Evolutionary conservation across 2,329 filamentous ascomycete species (phyloP).

Genomic region (Gremmenia infestans): DNA sequence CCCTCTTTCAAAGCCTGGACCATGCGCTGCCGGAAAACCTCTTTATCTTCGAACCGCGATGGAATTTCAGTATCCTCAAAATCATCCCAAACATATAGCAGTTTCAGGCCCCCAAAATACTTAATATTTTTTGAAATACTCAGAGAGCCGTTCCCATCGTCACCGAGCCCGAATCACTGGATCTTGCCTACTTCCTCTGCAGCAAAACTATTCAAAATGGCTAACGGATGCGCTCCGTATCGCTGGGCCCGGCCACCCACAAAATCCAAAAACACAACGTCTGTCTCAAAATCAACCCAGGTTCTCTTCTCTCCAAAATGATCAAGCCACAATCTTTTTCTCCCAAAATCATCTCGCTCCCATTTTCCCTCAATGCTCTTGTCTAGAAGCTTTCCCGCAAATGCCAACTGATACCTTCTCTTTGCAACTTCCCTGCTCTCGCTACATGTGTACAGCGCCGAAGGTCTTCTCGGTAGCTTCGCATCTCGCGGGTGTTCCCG

Average conservation of each 20-base stretch:
- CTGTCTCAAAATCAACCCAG: slow-evolving; percentile 2
- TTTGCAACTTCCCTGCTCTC: not conserved
- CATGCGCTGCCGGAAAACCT: too few species aligned
- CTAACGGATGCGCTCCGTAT: not conserved
- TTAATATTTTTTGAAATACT: too few species aligned
- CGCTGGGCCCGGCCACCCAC: not conserved
- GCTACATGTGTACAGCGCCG: not conserved
- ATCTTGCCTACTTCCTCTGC: not conserved
- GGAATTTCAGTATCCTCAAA: too few species aligned
- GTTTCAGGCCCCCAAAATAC: too few species aligned
- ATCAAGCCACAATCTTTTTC: not conserved
- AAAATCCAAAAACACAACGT: not conserved
- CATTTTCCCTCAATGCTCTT: not conserved
- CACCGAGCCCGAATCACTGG: not conserved
- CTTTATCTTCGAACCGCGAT: too few species aligned
- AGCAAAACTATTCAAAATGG: not conserved
- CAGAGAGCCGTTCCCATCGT: not conserved
- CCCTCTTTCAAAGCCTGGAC: too few species aligned
- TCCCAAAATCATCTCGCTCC: not conserved
- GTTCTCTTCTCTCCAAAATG: not conserved
- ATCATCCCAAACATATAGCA: too few species aligned
- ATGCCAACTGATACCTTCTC: not conserved
- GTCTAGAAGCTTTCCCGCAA: not conserved
- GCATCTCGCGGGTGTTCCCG: not conserved
- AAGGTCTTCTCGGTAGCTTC: not conserved